These are phyloP conservation scores for Calonectria pauciramosa DNA, from an alignment of 2,329 filamentous ascomycete species.

Conservation along the genomic window DNA sequence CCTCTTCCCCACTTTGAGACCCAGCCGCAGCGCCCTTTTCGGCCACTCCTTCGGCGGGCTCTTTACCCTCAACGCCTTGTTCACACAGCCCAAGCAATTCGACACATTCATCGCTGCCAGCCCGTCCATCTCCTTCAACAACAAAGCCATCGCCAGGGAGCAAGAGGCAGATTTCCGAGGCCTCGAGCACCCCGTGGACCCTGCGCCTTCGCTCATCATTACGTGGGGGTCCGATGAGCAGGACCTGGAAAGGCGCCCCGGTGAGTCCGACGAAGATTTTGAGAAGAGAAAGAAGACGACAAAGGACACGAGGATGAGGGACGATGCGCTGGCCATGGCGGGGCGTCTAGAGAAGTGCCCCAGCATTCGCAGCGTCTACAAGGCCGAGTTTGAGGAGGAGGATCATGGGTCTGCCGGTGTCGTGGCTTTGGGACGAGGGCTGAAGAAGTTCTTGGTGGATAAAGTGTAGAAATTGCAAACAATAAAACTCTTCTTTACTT, in stretches of 20 bases:
- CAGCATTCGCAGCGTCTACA: neutral
- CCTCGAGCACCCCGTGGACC: slow-evolving; percentile 21
- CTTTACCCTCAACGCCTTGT: slow-evolving; percentile 60
- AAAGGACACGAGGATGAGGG: neutral
- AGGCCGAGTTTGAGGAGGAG: neutral
- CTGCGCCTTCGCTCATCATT: slow-evolving; percentile 50
- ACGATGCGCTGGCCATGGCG: neutral
- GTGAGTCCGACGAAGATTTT: slow-evolving; percentile 49
- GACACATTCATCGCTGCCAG: slow-evolving; percentile 60
- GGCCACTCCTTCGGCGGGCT: slow-evolving; percentile 65
- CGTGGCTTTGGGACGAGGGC: neutral
- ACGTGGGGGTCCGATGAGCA: slow-evolving; percentile 51
- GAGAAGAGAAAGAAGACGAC: slow-evolving; percentile 37
- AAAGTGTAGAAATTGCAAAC: neutral
- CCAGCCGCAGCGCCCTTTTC: slow-evolving; percentile 58
- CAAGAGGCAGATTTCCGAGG: slow-evolving; percentile 46
- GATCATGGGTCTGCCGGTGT: neutral
- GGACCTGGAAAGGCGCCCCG: slow-evolving; percentile 41
- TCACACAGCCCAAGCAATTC: slow-evolving; percentile 56
- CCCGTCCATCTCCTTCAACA: slow-evolving; percentile 63
- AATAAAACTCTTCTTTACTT: neutral
- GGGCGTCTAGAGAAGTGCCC: neutral
- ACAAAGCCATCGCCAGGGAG: slow-evolving; percentile 54
- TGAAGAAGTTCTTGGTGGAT: slow-evolving; percentile 13
- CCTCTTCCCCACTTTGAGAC: slow-evolving; percentile 49